Conservation (phyloP, 345 rosid genomes). For the Camelina neglecta region DNA sequence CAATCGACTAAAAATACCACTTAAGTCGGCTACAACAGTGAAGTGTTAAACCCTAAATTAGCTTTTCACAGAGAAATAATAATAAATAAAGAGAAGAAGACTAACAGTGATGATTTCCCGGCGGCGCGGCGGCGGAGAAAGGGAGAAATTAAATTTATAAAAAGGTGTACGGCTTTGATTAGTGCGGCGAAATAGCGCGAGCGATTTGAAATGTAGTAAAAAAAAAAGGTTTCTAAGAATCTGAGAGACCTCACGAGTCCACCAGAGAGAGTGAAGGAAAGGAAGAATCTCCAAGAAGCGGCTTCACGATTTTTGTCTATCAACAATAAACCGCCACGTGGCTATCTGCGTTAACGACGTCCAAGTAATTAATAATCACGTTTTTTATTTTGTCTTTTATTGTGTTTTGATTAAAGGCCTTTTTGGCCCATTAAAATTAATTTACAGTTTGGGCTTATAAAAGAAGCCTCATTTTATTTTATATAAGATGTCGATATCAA, state of each 20-base stretch:
- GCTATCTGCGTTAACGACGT: conserved; percentile 11
- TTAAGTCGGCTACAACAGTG: neutral
- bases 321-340: conserved; percentile 32
- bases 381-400: conserved; percentile 2
- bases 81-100: neutral
- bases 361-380: neutral
- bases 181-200: conserved; percentile 7
- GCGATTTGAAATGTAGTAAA: conserved; percentile 33
- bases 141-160: too few species aligned
- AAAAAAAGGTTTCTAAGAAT: conserved; percentile 14
- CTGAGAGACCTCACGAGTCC: conserved; percentile 23
- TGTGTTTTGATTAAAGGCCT: neutral
- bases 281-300: conserved; percentile 29
- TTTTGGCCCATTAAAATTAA: conserved; percentile 3
- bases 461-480: neutral
- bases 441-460: conserved; percentile 10
- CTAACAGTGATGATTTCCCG: neutral
- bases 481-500: too few species aligned
- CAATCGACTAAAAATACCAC: conserved; percentile 3
- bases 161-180: conserved; percentile 8
- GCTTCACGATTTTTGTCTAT: conserved; percentile 30
- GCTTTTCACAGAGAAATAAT: neutral
- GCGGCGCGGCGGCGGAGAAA: neutral
- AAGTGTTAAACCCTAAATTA: conserved; percentile 14
- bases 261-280: neutral